Evolutionary conservation across 2,329 filamentous ascomycete genomes (phyloP).

Genomic region (Sporothrix phasma): DNA sequence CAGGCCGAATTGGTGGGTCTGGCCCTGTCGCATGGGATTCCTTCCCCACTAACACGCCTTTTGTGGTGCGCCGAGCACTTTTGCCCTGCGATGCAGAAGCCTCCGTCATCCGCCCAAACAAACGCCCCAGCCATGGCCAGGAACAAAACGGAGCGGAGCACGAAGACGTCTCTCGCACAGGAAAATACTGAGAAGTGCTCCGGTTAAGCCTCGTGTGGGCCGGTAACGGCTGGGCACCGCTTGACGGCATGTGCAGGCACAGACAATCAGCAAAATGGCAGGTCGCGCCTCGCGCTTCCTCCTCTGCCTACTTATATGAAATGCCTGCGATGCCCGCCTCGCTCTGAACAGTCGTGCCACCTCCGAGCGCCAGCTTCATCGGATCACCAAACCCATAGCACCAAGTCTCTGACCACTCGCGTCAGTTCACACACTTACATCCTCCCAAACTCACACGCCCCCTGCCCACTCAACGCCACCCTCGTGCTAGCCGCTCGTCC

Average conservation of each 20-base stretch:
- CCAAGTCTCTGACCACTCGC: slow-evolving; percentile 4
- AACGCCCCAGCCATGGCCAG: not conserved
- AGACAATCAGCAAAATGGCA: not conserved
- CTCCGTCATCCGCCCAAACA: not conserved
- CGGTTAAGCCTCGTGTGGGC: slow-evolving; percentile 1
- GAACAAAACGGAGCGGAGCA: not conserved
- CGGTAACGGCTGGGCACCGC: not conserved
- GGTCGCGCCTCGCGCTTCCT: not conserved
- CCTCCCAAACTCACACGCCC: not conserved
- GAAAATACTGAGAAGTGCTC: not conserved
- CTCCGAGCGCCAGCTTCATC: slow-evolving; percentile 2
- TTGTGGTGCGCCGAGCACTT: not conserved
- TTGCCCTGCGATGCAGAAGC: not conserved
- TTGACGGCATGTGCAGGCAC: slow-evolving; percentile 5
- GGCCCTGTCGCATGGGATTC: not conserved
- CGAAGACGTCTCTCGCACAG: not conserved
- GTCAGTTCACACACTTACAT: slow-evolving; percentile 2
- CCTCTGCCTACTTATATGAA: slow-evolving; percentile 14
- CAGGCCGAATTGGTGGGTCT: slow-evolving; percentile 8
- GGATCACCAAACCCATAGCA: slow-evolving; percentile 5
- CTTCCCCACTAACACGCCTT: not conserved
- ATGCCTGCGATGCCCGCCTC: slow-evolving; percentile 8
- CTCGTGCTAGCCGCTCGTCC: not conserved
- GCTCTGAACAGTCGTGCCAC: slow-evolving; percentile 9
- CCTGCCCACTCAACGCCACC: slow-evolving; percentile 10